Conservation (phyloP, 768 basidiomycete species). For the Pisolithus sp. region DNA sequence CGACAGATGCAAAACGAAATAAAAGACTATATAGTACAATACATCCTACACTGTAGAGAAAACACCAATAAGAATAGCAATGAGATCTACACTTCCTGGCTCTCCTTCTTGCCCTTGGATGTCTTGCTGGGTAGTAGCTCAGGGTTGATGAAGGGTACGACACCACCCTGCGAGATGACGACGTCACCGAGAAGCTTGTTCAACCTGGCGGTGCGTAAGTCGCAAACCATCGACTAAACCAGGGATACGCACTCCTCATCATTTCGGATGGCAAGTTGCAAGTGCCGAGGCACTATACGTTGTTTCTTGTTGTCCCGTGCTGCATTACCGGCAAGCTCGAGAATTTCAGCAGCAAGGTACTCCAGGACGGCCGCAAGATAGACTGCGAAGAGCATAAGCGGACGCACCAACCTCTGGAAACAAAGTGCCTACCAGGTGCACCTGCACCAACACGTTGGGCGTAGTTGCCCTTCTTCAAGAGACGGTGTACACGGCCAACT, state of each 20-base stretch:
- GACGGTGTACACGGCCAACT: constrained; percentile 57
- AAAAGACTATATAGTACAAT: constrained; percentile 27
- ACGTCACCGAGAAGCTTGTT: constrained; percentile 40
- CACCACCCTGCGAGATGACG: constrained; percentile 61
- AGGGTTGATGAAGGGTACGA: constrained; percentile 45
- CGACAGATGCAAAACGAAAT: constrained; percentile 14
- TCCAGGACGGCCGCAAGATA: constrained; percentile 59
- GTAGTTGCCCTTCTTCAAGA: constrained; percentile 55
- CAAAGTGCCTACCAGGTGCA: constrained; percentile 33
- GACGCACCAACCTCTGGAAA: neutral
- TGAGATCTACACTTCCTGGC: constrained; percentile 36
- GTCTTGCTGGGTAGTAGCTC: constrained; percentile 50
- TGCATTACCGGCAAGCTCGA: constrained; percentile 55
- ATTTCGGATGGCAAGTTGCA: constrained; percentile 61
- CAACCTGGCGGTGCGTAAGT: constrained; percentile 18
- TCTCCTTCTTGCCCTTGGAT: constrained; percentile 47
- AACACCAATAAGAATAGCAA: constrained; percentile 10
- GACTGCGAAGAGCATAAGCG: constrained; percentile 25
- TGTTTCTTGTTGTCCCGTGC: constrained; percentile 53
- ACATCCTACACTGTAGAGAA: constrained; percentile 20
- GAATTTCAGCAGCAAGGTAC: constrained; percentile 57
- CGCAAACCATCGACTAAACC: neutral
- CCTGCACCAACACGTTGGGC: constrained; percentile 51
- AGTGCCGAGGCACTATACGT: constrained; percentile 59
- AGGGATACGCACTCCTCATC: constrained; percentile 41